Percentiles rank a stretch among this genome's conserved stretches.
These are phyloP conservation scores for Hypomyces rosellus DNA, from an alignment of 2,329 filamentous ascomycete species.

Conservation along the genomic window DNA sequence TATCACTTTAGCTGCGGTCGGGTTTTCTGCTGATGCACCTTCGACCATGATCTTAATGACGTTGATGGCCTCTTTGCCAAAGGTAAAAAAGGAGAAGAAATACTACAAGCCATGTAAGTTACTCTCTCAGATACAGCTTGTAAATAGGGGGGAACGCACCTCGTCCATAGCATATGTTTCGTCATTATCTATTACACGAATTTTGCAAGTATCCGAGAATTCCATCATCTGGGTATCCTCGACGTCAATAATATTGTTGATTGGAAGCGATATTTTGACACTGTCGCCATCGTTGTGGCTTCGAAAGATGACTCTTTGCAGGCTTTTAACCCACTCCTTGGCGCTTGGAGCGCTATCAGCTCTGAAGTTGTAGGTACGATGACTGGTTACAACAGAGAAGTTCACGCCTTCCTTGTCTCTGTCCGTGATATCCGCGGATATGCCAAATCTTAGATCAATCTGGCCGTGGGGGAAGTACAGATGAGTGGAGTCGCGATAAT, in stretches of 20 bases:
- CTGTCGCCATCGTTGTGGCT: slow-evolving; percentile 96
- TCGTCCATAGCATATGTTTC: slow-evolving; percentile 95
- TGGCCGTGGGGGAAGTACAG: slow-evolving; percentile 88
- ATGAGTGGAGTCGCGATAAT: slow-evolving; percentile 77
- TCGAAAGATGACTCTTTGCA: slow-evolving; percentile 92
- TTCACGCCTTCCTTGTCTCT: slow-evolving; percentile 70
- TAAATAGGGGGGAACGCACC: slow-evolving; percentile 78
- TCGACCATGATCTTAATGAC: slow-evolving; percentile 69
- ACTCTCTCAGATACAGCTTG: background rate
- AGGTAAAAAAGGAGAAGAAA: slow-evolving; percentile 92
- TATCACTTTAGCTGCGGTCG: slow-evolving; percentile 18
- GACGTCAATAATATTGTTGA: slow-evolving; percentile 83
- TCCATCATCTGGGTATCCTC: slow-evolving; percentile 88
- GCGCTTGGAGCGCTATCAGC: slow-evolving; percentile 84
- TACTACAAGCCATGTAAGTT: slow-evolving; percentile 50
- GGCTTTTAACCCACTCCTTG: slow-evolving; percentile 90
- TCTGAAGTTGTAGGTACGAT: slow-evolving; percentile 78
- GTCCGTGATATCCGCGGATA: slow-evolving; percentile 73
- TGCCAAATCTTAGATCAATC: slow-evolving; percentile 86
- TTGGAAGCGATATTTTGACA: slow-evolving; percentile 88
- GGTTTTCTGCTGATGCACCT: slow-evolving; percentile 45
- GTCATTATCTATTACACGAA: slow-evolving; percentile 86
- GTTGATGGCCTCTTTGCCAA: slow-evolving; percentile 75
- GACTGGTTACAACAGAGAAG: slow-evolving; percentile 76
- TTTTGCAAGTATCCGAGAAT: slow-evolving; percentile 88